Evolutionary conservation across 805 yeast genomes (phyloP).

Genomic region (Monosporozyma aerobia): DNA sequence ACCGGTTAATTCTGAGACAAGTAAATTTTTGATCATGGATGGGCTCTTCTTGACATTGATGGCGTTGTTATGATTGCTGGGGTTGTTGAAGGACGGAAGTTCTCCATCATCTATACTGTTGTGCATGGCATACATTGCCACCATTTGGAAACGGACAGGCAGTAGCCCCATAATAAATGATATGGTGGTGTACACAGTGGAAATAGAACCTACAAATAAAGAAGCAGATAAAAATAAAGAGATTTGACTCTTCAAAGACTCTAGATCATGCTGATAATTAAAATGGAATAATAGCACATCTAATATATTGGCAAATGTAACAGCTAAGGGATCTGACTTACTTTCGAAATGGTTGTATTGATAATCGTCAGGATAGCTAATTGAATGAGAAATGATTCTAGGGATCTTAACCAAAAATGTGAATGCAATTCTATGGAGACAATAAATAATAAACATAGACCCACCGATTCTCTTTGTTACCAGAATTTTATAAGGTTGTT

Average conservation of each 20-base stretch:
- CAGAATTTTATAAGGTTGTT: constrained; percentile 11
- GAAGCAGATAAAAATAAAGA: constrained; percentile 47
- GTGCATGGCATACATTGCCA: constrained; percentile 23
- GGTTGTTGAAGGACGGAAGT: constrained; percentile 14
- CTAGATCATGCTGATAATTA: constrained; percentile 30
- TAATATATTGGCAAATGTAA: constrained; percentile 30
- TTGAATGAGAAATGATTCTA: constrained; percentile 12
- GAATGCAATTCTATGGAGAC: constrained; percentile 30
- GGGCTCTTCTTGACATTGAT: constrained; percentile 17
- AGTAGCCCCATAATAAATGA: constrained; percentile 39
- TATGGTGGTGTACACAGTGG: constrained; percentile 54
- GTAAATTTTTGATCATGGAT: constrained; percentile 33
- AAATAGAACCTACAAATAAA: constrained; percentile 53
- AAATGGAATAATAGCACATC: constrained; percentile 27
- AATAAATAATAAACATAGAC: constrained; percentile 27
- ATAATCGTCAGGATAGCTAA: constrained; percentile 14
- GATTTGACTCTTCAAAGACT: constrained; percentile 30
- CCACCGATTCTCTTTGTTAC: constrained; percentile 15
- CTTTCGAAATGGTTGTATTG: constrained; percentile 12
- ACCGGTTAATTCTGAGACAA: constrained; percentile 33
- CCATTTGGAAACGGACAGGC: constrained; percentile 29
- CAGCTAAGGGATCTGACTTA: constrained; percentile 32
- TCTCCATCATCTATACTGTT: constrained; percentile 7
- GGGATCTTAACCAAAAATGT: constrained; percentile 26
- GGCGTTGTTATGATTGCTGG: not conserved